Conservation (phyloP, 2,329 filamentous ascomycete genomes). For the Calonectria montana region DNA sequence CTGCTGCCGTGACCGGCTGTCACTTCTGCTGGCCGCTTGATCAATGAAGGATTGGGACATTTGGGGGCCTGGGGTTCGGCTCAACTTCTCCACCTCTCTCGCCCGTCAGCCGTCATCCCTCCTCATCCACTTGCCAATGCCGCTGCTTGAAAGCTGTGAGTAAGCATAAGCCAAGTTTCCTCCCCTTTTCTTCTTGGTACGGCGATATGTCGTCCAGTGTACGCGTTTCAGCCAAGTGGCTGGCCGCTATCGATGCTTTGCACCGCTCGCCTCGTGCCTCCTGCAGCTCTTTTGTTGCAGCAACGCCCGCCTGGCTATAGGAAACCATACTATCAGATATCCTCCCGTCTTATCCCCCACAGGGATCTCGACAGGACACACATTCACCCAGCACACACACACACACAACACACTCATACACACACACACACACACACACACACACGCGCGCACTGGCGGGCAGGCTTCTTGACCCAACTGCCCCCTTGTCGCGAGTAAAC, state of each 20-base stretch:
- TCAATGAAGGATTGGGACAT: constrained; percentile 31
- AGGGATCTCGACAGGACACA: constrained; percentile 21
- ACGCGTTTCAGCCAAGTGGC: constrained; percentile 39
- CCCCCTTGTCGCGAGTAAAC: constrained; percentile 42
- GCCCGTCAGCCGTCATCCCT: constrained; percentile 33
- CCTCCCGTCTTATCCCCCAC: constrained; percentile 31
- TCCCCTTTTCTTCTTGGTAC: constrained; percentile 33
- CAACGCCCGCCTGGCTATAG: constrained; percentile 19
- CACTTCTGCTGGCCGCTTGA: constrained; percentile 24
- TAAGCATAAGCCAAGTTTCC: constrained; percentile 43
- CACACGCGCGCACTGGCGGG: neutral
- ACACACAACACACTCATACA: neutral
- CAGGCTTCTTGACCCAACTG: constrained; percentile 16
- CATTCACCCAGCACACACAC: constrained; percentile 1
- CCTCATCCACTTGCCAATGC: constrained; percentile 32
- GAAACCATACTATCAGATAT: constrained; percentile 20
- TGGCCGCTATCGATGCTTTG: constrained; percentile 29
- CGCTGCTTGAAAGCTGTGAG: constrained; percentile 37
- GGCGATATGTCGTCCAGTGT: constrained; percentile 33
- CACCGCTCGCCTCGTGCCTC: constrained; percentile 5
- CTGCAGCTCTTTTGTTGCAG: constrained; percentile 15
- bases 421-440: constrained; percentile 9
- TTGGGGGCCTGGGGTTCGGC: constrained; percentile 17
- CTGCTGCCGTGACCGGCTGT: constrained; percentile 27
- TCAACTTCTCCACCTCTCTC: constrained; percentile 36